Conservation (phyloP, 257 asterid species). For the Solanum peruvianum region DNA sequence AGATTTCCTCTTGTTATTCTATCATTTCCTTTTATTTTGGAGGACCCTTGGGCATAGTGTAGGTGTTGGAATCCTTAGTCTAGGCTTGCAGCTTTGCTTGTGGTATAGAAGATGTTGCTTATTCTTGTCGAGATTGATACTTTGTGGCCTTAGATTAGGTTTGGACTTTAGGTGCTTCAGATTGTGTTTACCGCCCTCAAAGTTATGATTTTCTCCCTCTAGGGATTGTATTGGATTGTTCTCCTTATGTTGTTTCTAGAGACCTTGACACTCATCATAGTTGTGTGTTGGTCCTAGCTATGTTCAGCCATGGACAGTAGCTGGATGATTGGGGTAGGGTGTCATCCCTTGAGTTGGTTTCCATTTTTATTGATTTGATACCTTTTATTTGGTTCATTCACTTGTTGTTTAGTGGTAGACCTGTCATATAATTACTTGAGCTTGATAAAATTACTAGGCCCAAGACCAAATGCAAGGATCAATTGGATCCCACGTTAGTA, state of each 20-base stretch:
- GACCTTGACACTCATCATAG: not conserved
- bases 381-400: not conserved
- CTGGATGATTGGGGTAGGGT: not conserved
- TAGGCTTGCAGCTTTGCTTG: not conserved
- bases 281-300: not conserved
- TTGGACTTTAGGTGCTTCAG: not conserved
- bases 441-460: not conserved
- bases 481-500: not conserved
- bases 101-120: not conserved
- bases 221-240: not conserved
- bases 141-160: not conserved
- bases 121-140: not conserved
- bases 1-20: not conserved
- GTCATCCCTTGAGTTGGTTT: not conserved
- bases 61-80: not conserved
- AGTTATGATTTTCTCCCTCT: not conserved
- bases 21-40: not conserved
- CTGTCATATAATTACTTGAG: not conserved
- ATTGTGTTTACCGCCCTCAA: not conserved
- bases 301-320: not conserved
- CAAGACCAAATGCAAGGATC: not conserved
- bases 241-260: not conserved
- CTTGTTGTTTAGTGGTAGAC: not conserved
- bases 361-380: not conserved
- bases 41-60: not conserved